A percentile compares a stretch with the other conserved stretches of the same genome.
These are phyloP conservation scores for Gynandropsis gynandra DNA, from an alignment of 345 rosid genomes.

Conservation along the genomic window DNA sequence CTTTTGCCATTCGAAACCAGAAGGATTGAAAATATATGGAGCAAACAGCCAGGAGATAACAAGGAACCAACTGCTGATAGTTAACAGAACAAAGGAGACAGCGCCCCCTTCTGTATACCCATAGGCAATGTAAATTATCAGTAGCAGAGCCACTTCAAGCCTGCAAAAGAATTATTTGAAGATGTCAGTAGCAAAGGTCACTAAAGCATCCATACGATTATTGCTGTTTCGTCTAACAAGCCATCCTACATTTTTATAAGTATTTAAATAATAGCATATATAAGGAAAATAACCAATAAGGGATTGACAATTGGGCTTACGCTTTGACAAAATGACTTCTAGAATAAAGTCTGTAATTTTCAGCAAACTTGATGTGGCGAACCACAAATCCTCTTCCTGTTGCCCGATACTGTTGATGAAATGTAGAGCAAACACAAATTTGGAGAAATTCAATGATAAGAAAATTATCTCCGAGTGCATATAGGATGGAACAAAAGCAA, in stretches of 20 bases:
- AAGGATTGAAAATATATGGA: constrained; percentile 97
- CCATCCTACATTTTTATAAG: constrained; percentile 9
- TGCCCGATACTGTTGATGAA: constrained; percentile 71
- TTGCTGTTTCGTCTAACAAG: constrained; percentile 3
- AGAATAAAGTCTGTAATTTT: constrained; percentile 92
- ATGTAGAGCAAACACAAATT: constrained; percentile 18
- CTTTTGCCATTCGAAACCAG: constrained; percentile 99
- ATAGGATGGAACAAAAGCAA: background rate
- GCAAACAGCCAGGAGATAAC: constrained; percentile 98
- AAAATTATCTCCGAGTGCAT: constrained; percentile 6
- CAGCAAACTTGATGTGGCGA: constrained; percentile 95
- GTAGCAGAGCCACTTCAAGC: constrained; percentile 92
- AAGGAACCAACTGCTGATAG: constrained; percentile 96
- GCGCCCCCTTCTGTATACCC: constrained; percentile 78
- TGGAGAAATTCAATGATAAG: constrained; percentile 8
- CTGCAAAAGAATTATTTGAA: constrained; percentile 33
- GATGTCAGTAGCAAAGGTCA: constrained; percentile 12
- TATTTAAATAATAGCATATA: constrained; percentile 19
- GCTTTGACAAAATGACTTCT: constrained; percentile 98
- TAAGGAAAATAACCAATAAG: constrained; percentile 8
- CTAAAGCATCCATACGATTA: constrained; percentile 4
- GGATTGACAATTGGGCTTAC: constrained; percentile 39
- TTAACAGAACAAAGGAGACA: constrained; percentile 60
- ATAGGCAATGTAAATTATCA: constrained; percentile 88
- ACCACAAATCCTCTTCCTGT: constrained; percentile 99